phyloP scores from a whole-genome alignment of 1,139 yeast genomes.

The Hyphopichia buzzinii region DNA sequence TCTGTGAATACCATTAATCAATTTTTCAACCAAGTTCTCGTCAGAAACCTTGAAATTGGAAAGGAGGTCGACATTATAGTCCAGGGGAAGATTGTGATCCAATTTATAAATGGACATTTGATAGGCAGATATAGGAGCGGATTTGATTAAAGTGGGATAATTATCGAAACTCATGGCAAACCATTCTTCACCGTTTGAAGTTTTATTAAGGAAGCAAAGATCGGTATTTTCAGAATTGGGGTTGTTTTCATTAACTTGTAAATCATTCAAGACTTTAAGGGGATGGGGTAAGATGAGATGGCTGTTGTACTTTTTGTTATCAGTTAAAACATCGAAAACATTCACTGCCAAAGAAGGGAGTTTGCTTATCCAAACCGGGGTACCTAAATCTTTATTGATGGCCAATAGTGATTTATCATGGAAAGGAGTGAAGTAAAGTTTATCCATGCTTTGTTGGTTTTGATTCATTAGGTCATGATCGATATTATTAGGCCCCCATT shows the following conservation, averaged over 20 bases:
- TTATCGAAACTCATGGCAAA: slow-evolving; percentile 77
- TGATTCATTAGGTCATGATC: slow-evolving; percentile 66
- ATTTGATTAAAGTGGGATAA: slow-evolving; percentile 77
- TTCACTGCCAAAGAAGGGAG: slow-evolving; percentile 67
- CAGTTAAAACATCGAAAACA: slow-evolving; percentile 66
- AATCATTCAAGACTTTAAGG: slow-evolving; percentile 39
- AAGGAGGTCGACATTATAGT: slow-evolving; percentile 2
- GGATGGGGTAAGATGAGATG: slow-evolving; percentile 68
- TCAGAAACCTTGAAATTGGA: slow-evolving; percentile 11
- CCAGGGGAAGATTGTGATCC: slow-evolving; percentile 2
- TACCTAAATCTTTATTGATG: slow-evolving; percentile 59
- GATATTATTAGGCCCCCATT: slow-evolving; percentile 92
- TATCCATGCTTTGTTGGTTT: slow-evolving; percentile 57
- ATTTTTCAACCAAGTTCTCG: slow-evolving; percentile 22
- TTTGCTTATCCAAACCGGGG: slow-evolving; percentile 77
- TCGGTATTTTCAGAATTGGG: slow-evolving; percentile 26
- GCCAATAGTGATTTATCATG: slow-evolving; percentile 72
- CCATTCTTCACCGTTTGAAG: slow-evolving; percentile 68
- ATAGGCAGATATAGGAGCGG: slow-evolving; percentile 71
- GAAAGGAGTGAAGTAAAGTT: slow-evolving; percentile 78
- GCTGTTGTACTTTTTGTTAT: slow-evolving; percentile 21
- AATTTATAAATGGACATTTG: slow-evolving; percentile 36
- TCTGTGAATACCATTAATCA: slow-evolving; percentile 54
- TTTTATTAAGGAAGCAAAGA: slow-evolving; percentile 61
- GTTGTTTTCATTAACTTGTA: slow-evolving; percentile 25